Conservation (phyloP, 345 rosid genomes). For the Mangifera indica region DNA sequence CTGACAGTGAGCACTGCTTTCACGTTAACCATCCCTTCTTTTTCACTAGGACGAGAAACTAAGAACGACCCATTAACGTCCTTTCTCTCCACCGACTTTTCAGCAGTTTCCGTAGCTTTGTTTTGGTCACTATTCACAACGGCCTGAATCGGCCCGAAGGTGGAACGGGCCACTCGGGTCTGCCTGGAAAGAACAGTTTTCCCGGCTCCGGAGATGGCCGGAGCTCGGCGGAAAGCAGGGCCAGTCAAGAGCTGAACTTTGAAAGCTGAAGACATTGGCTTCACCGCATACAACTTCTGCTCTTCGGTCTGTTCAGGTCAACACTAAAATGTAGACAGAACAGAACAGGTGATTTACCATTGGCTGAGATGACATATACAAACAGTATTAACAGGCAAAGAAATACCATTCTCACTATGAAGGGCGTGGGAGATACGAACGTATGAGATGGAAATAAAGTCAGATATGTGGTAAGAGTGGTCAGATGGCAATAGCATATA, state of each 20-base stretch:
- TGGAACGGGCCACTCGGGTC: conserved; percentile 18
- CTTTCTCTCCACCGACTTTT: conserved; percentile 20
- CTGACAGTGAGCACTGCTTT: conserved; percentile 67
- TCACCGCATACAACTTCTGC: conserved; percentile 35
- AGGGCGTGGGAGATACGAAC: too few relatives aligned
- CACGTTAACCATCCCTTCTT: conserved; percentile 37
- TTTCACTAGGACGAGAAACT: conserved; percentile 3
- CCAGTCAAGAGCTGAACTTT: conserved; percentile 43
- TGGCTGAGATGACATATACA: not conserved
- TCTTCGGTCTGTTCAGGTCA: not conserved
- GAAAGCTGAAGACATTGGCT: conserved; percentile 33
- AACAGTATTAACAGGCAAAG: too few relatives aligned
- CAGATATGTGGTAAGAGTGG: too few relatives aligned
- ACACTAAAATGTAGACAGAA: not conserved
- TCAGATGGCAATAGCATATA: too few relatives aligned
- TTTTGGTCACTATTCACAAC: conserved; percentile 61
- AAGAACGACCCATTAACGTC: conserved; percentile 24
- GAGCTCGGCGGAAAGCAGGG: conserved; percentile 30
- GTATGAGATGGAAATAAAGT: too few relatives aligned
- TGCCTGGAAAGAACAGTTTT: conserved; percentile 12
- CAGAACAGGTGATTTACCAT: not conserved
- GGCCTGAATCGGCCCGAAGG: conserved; percentile 39
- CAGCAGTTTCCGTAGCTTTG: conserved; percentile 44
- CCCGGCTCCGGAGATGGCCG: conserved; percentile 18
- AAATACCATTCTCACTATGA: too few relatives aligned